These are phyloP conservation scores for Berberis thunbergii DNA, from an alignment of 164 flowering plant genomes.

Conservation along the genomic window DNA sequence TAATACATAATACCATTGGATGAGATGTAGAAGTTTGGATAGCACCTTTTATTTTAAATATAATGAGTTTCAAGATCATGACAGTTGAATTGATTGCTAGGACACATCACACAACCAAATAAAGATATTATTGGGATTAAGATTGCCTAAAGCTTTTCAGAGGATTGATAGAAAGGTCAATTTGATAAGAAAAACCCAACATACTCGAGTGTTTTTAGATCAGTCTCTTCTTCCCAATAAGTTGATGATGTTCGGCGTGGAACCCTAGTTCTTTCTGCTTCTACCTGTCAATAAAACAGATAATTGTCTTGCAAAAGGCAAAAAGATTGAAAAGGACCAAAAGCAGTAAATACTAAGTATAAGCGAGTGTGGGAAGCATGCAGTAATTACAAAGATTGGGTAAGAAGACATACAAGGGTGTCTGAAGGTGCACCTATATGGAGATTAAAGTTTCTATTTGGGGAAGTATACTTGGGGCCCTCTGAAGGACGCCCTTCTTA, in stretches of 20 bases:
- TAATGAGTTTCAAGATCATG: too few relatives aligned
- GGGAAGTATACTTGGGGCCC: not conserved
- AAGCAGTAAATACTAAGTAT: too few relatives aligned
- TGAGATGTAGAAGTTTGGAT: too few relatives aligned
- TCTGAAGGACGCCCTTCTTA: too few relatives aligned
- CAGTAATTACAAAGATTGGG: not conserved
- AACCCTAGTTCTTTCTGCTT: conserved; percentile 74
- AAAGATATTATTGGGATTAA: not conserved
- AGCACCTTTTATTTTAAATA: too few relatives aligned
- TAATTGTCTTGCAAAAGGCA: not conserved
- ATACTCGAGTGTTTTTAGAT: conserved; percentile 90
- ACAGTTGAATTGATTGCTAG: too few relatives aligned
- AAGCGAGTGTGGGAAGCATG: too few relatives aligned
- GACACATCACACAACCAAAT: too few relatives aligned
- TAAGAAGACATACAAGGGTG: not conserved
- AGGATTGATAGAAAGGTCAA: not conserved
- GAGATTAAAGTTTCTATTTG: not conserved
- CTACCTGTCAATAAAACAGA: conserved; percentile 39
- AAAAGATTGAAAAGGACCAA: too few relatives aligned
- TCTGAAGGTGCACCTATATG: not conserved
- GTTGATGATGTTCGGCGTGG: conserved; percentile 71
- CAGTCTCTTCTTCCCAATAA: conserved; percentile 85
- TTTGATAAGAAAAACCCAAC: conserved; percentile 15
- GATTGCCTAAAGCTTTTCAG: not conserved
- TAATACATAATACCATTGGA: too few relatives aligned